Evolutionary conservation across 1,139 yeast genomes (phyloP).

Genomic region (Taphrina populina): DNA sequence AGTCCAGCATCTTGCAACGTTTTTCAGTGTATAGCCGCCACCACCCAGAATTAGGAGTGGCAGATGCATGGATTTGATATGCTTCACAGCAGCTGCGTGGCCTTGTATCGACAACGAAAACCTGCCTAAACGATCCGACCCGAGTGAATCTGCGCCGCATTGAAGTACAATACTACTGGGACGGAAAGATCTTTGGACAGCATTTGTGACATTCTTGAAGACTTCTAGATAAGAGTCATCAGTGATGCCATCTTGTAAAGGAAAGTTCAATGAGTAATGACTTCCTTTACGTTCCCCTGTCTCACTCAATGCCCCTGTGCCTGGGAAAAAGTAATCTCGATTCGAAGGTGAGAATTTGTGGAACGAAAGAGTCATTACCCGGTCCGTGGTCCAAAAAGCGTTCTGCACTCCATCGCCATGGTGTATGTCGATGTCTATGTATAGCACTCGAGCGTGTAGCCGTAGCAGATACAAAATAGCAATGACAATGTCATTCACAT

Average conservation of each 20-base stretch:
- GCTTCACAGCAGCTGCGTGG: conserved; percentile 93
- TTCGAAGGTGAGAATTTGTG: conserved; percentile 64
- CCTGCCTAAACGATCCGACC: conserved; percentile 88
- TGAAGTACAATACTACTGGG: conserved; percentile 90
- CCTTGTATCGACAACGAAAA: conserved; percentile 89
- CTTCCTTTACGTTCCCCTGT: conserved; percentile 88
- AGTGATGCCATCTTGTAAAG: conserved; percentile 88
- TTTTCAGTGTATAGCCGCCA: conserved; percentile 96
- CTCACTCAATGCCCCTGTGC: conserved; percentile 88
- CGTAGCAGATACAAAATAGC: conserved; percentile 86
- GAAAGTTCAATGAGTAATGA: conserved; percentile 81
- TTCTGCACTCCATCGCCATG: conserved; percentile 99
- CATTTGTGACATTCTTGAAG: conserved; percentile 79
- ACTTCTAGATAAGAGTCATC: conserved; percentile 81
- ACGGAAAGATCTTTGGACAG: conserved; percentile 87
- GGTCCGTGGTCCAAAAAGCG: conserved; percentile 91
- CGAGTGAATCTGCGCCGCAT: conserved; percentile 87
- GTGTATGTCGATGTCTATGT: conserved; percentile 93
- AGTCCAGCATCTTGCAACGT: conserved; percentile 92
- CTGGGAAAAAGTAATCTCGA: conserved; percentile 95
- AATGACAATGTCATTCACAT: conserved; percentile 82
- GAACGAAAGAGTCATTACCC: conserved; percentile 96
- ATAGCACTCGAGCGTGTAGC: conserved; percentile 91
- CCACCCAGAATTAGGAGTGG: conserved; percentile 95
- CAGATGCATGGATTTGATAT: conserved; percentile 77